These are phyloP conservation scores for Ammopiptanthus mongolicus DNA, from an alignment of 306 rosid genomes.

Conservation along the genomic window DNA sequence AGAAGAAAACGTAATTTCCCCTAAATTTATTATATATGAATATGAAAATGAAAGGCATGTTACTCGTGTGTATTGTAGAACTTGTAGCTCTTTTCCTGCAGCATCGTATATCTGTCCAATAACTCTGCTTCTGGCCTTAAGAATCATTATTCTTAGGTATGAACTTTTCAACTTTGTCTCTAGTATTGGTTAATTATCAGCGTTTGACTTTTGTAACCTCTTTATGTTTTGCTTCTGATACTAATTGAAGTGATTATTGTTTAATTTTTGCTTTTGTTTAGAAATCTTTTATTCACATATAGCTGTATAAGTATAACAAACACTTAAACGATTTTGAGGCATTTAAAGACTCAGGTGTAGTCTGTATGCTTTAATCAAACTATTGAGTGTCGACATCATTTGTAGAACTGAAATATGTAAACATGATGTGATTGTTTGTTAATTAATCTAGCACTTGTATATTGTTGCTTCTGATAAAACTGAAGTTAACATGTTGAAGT, in stretches of 20 bases:
- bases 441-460: neutral
- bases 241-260: neutral
- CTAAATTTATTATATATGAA: neutral
- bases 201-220: neutral
- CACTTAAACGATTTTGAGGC: too few relatives aligned
- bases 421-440: neutral
- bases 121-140: neutral
- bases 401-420: neutral
- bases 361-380: too few relatives aligned
- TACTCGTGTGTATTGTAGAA: neutral
- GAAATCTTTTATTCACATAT: neutral
- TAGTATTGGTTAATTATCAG: neutral
- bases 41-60: neutral
- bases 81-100: neutral
- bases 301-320: neutral
- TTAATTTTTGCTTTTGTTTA: neutral
- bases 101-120: conserved; percentile 5
- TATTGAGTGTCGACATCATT: neutral
- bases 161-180: neutral
- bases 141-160: conserved; percentile 16
- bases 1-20: too few relatives aligned
- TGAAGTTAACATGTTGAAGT: neutral
- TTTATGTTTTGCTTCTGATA: conserved; percentile 9
- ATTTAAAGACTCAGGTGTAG: too few relatives aligned
- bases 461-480: conserved; percentile 1